These are phyloP conservation scores for Fraxinus velutina DNA, from an alignment of 305 asterid genomes.

Conservation along the genomic window DNA sequence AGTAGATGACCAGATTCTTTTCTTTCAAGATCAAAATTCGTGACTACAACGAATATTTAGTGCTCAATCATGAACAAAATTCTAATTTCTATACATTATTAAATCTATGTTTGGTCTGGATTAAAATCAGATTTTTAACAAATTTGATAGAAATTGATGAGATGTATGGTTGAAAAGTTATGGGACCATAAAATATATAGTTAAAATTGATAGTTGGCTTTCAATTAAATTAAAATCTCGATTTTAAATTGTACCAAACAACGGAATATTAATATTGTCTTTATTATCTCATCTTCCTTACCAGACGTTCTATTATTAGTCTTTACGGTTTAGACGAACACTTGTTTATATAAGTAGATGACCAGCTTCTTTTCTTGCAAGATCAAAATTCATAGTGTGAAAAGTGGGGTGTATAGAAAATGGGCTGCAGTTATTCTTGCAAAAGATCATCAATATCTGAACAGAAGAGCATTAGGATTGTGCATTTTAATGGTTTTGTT, in stretches of 20 bases:
- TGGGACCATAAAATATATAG: too few relatives aligned
- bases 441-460: constrained; percentile 22
- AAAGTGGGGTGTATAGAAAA: background rate
- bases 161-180: too few relatives aligned
- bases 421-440: constrained; percentile 27
- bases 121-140: too few relatives aligned
- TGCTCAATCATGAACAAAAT: background rate
- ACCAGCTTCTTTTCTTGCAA: background rate
- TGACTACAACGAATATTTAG: background rate
- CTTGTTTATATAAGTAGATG: background rate
- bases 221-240: too few relatives aligned
- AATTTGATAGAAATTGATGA: too few relatives aligned
- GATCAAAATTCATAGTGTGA: background rate
- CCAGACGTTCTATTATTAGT: background rate
- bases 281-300: background rate
- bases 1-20: background rate
- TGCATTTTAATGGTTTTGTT: constrained; percentile 45
- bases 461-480: constrained; percentile 37
- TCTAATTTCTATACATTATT: background rate
- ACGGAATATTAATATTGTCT: background rate
- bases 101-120: too few relatives aligned
- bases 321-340: background rate
- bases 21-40: background rate
- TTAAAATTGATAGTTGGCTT: too few relatives aligned
- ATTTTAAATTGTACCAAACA: too few relatives aligned